Base-by-base conservation (phyloP, 768 basidiomycete species). In the Cystobasidium ongulense region DNA sequence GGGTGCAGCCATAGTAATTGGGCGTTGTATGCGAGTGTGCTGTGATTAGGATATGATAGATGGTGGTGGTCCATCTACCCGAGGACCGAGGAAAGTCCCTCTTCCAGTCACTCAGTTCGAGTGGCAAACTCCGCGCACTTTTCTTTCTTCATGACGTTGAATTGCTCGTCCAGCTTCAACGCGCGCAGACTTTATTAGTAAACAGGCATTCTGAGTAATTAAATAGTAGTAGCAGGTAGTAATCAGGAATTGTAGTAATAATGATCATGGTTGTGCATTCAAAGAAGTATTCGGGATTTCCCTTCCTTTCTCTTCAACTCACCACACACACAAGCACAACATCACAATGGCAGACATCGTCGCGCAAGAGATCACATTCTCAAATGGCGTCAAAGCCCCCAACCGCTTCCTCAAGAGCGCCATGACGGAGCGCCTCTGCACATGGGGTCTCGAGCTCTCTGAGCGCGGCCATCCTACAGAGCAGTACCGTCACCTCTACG, bases 361-460 rank as follows among this genome's bases (percentile, higher is more conserved):
- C 57, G 67, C 68, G 25, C 27, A 53, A 41, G 53, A 79, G 43
- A 63, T 79, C 74, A 80, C 76, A 29, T 79, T 80, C 76, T 66
- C 73, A 59, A 74, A 74, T 0, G 80, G 78, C 57, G 75, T 77
- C 57, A 76, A 61, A 17, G 78, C 78, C 0, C 78, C 77, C 1
- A 81, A 79, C 67, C 65, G 78, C 17, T 77, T 77, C 61, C 74
- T 80, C 68, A 78, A 78, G 76, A 76, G 76, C 11, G 77, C 79
- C 8, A 80, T 80, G 81, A 80, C 80, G 0, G 81, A 81, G 75
- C 77, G 79, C 25, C 75, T 81, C 18, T 80, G 80, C 63, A 76
- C 75, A 0, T 80, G 76, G 76, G 74, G 79, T 35, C 70, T 74
- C 8, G 43, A 77, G 35, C 77, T 75, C 13, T 72, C 75, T 27